These are phyloP conservation scores for Paramecium tetraurelia DNA, from an alignment of 73 alveolate genomes.

Conservation along the genomic window DNA sequence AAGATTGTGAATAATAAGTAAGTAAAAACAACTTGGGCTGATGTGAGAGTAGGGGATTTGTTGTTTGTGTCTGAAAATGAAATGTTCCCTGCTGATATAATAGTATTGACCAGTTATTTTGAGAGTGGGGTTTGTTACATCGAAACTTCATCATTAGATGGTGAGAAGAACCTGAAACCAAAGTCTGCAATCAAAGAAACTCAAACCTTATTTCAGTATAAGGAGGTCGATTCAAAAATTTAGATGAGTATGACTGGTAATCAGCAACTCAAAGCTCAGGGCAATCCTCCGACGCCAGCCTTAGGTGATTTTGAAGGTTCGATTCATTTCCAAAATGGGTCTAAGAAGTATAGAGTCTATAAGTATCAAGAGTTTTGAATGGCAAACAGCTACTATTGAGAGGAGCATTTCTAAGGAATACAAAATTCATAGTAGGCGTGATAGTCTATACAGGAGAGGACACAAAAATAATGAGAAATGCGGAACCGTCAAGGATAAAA, in stretches of 20 bases:
- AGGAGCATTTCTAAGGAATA: constrained; percentile 94
- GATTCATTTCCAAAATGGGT: background rate
- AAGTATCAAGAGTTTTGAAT: constrained; percentile 53
- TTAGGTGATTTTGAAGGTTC: constrained; percentile 17
- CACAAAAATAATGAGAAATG: constrained; percentile 95
- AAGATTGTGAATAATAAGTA: background rate
- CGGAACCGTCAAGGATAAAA: constrained; percentile 91
- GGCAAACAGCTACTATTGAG: constrained; percentile 83
- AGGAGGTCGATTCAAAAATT: background rate
- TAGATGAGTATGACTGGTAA: background rate
- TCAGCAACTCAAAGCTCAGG: background rate
- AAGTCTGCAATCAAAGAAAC: constrained; percentile 62
- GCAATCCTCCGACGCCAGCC: background rate
- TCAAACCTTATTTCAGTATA: background rate
- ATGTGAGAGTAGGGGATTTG: constrained; percentile 91
- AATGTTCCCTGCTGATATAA: constrained; percentile 97
- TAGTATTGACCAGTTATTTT: constrained; percentile 84
- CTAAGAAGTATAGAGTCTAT: background rate
- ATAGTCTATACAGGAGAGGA: constrained; percentile 97
- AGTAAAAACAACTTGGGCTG: constrained; percentile 52
- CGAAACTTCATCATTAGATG: constrained; percentile 95
- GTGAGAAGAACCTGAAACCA: constrained; percentile 95
- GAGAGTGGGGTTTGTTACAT: constrained; percentile 94
- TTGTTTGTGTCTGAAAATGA: constrained; percentile 84
- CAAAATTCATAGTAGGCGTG: constrained; percentile 86